Percentiles rank a stretch among this genome's conserved stretches.
Evolutionary conservation across 75 land plant species (phyloP).

Genomic region (Chamaecyparis obtusa): DNA sequence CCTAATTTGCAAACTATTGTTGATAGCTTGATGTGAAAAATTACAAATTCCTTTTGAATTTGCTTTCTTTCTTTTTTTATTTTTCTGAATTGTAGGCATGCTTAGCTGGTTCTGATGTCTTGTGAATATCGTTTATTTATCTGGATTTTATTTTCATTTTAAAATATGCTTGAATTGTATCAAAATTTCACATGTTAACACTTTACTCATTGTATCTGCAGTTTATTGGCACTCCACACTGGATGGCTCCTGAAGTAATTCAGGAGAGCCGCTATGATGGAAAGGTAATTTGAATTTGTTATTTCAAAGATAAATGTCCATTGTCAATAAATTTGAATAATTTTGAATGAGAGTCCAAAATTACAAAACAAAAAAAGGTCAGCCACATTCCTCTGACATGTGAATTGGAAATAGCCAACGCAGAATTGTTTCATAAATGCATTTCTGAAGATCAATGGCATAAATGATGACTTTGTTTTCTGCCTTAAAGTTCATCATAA

Average conservation of each 20-base stretch:
- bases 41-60: neutral
- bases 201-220: constrained; percentile 25
- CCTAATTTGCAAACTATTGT: too few species aligned
- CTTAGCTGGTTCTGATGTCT: neutral
- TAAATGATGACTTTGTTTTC: neutral
- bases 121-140: neutral
- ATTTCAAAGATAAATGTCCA: neutral
- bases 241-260: constrained; percentile 99
- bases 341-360: neutral
- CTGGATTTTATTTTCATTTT: neutral
- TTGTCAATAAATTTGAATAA: neutral
- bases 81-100: neutral
- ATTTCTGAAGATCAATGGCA: neutral
- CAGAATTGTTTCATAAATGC: neutral
- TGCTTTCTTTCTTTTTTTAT: neutral
- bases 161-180: neutral
- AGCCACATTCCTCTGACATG: neutral
- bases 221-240: constrained; percentile 99
- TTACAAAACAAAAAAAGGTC: neutral
- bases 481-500: neutral
- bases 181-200: neutral
- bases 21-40: neutral
- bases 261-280: constrained; percentile 99
- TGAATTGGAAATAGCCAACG: neutral
- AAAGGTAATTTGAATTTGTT: constrained; percentile 56